Base-by-base conservation (phyloP, 306 rosid species). In the Oxytropis ochrocephala region DNA sequence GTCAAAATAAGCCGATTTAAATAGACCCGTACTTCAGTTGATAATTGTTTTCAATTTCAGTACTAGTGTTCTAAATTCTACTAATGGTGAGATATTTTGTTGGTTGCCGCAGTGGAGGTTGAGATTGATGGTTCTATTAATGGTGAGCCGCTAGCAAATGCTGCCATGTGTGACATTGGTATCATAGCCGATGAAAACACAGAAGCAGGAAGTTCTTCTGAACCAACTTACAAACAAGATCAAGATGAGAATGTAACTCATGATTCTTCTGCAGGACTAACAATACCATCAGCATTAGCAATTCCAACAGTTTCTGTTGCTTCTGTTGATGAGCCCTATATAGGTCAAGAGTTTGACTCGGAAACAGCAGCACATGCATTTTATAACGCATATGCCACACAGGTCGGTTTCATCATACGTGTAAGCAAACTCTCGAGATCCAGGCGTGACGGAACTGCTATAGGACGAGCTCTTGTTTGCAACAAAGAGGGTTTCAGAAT, bases 391-490 rank as follows among this genome's bases (percentile, higher is more conserved):
- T 94, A 94, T 77, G 99, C 99, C 43, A 80, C 91, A 0, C 81
- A 75, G 0, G 83, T 87, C 33, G 99, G 99, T 57, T 94, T 94
- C 33, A 62, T 94, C 36, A 86, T 91, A 67, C 99, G 99, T 44
- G 99, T 91, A 24, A 94, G 99, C 87, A 94, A 91, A 69, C 96
- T 94, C 69, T 91, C 99, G 0, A 84, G 99, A 32, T 94, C 99
- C 12, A 87, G 99, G 87, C 92, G 95, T 1, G 99, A 94, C 64
- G 97, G 97, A 60, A 49, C 97, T 72, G 89, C 91, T 58, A 94
- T 91, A 80, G 99, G 97, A 9, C 96, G 99, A 44, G 90, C 96
- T 46, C 91, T 94, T 58, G 99, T 91, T 60, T 94, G 99, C 84
- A 94, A 94, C 73, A 94, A 94, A 80, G 99, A 94, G 84, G 99